phyloP scores from a whole-genome alignment of 768 basidiomycete genomes.

The Tricholoma flavovirens region DNA sequence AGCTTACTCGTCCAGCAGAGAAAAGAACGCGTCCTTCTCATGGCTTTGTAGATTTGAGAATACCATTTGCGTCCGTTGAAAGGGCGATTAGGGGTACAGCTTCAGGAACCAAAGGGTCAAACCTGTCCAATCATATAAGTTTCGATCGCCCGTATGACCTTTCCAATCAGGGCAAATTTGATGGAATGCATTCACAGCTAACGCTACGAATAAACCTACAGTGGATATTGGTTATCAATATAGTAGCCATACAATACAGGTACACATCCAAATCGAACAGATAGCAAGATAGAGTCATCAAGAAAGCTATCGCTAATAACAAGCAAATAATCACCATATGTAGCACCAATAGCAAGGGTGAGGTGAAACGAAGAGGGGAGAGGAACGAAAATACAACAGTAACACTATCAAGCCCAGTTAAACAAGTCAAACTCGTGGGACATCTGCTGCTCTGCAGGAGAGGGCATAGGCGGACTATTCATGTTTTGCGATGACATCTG shows the following conservation, averaged over 20 bases:
- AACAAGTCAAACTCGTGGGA: conserved; percentile 52
- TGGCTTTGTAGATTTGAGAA: conserved; percentile 59
- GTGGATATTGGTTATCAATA: conserved; percentile 14
- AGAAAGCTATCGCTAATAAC: conserved; percentile 20
- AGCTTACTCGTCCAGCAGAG: conserved; percentile 71
- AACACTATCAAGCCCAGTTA: conserved; percentile 44
- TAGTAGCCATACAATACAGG: conserved; percentile 22
- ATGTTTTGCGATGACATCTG: conserved; percentile 19
- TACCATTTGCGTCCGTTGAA: conserved; percentile 42
- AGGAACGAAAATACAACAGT: conserved; percentile 8
- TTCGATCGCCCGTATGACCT: no score
- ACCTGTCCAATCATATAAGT: no score
- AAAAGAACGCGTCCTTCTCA: conserved; percentile 81
- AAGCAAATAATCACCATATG: conserved; percentile 17
- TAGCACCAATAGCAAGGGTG: neutral
- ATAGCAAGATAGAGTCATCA: conserved; percentile 14
- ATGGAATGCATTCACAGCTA: neutral
- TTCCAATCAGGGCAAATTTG: neutral
- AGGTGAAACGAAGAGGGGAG: neutral
- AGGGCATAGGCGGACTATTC: neutral
- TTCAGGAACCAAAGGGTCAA: neutral
- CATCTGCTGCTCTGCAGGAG: conserved; percentile 32
- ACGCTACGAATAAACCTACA: neutral
- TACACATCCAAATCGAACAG: conserved; percentile 19
- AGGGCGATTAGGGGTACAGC: neutral